These are phyloP conservation scores for Kluyveromyces siamensis DNA, from an alignment of 805 yeast genomes.

Conservation along the genomic window DNA sequence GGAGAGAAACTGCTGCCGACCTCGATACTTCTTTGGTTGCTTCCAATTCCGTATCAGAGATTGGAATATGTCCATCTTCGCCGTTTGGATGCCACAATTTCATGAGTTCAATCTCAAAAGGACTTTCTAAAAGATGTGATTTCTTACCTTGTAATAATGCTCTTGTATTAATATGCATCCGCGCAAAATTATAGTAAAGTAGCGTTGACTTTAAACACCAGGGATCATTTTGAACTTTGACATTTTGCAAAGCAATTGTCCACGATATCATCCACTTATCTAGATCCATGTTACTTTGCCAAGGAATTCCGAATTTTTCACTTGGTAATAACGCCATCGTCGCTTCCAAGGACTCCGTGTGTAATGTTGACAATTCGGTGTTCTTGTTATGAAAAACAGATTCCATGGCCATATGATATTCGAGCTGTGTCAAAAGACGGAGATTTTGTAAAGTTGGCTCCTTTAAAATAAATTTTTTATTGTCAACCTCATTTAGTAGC, in stretches of 20 bases:
- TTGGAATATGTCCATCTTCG: background rate
- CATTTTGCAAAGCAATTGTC: constrained; percentile 60
- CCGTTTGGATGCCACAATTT: constrained; percentile 6
- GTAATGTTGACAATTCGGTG: constrained; percentile 7
- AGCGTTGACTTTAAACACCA: constrained; percentile 68
- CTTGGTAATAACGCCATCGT: constrained; percentile 44
- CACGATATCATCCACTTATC: constrained; percentile 78
- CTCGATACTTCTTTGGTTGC: constrained; percentile 39
- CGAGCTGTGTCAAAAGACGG: constrained; percentile 59
- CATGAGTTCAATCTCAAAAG: background rate
- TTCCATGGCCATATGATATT: constrained; percentile 56
- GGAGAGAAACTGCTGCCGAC: constrained; percentile 54
- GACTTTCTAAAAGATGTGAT: constrained; percentile 2
- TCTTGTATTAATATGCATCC: constrained; percentile 54
- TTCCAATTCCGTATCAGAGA: constrained; percentile 1
- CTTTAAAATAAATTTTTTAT: constrained; percentile 12
- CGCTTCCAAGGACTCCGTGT: constrained; percentile 7
- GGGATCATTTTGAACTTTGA: constrained; percentile 35
- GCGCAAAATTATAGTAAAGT: constrained; percentile 65
- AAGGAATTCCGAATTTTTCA: constrained; percentile 56
- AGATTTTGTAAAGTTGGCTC: constrained; percentile 35
- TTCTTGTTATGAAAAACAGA: constrained; percentile 42
- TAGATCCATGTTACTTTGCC: constrained; percentile 53
- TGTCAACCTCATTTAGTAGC: constrained; percentile 11
- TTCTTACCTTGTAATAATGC: constrained; percentile 10